phyloP scores from a whole-genome alignment of 257 asterid genomes.

The Solanum dulcamara region DNA sequence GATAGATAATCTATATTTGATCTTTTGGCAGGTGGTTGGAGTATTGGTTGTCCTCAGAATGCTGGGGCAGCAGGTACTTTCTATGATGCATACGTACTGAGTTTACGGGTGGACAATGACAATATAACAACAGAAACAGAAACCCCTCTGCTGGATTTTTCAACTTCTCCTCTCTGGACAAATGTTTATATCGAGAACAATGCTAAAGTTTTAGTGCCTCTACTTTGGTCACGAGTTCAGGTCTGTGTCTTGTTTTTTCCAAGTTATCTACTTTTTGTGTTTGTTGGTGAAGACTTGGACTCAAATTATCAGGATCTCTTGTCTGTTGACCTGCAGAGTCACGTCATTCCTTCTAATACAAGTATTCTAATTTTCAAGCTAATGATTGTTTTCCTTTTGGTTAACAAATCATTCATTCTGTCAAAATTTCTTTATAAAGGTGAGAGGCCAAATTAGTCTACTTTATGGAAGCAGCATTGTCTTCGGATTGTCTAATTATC shows the following conservation, averaged over 20 bases:
- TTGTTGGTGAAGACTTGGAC: not conserved
- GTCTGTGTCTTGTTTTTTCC: slow-evolving; percentile 15
- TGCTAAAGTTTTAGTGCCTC: slow-evolving; percentile 93
- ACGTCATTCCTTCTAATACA: not conserved
- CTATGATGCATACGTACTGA: slow-evolving; percentile 81
- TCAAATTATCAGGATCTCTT: not conserved
- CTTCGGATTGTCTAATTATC: slow-evolving; percentile 77
- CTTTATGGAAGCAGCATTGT: slow-evolving; percentile 71
- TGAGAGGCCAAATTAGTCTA: slow-evolving; percentile 93
- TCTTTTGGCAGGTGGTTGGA: slow-evolving; percentile 69
- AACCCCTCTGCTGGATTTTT: slow-evolving; percentile 90
- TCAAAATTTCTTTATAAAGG: slow-evolving; percentile 36
- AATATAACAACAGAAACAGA: slow-evolving; percentile 90
- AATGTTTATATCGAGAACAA: slow-evolving; percentile 91
- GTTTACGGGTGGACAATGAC: slow-evolving; percentile 83
- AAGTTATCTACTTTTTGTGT: not conserved
- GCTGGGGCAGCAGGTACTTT: slow-evolving; percentile 99
- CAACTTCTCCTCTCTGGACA: slow-evolving; percentile 89
- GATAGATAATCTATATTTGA: slow-evolving; percentile 4
- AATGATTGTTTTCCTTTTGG: not conserved
- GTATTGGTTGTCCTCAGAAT: slow-evolving; percentile 84
- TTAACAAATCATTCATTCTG: not conserved
- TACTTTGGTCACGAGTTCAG: slow-evolving; percentile 99
- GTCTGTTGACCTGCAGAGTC: not conserved
- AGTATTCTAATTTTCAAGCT: not conserved